Percentiles rank a stretch among this genome's conserved stretches.
phyloP scores from a whole-genome alignment of 2,329 filamentous ascomycete genomes.

The Aspergillus fumigatus region DNA sequence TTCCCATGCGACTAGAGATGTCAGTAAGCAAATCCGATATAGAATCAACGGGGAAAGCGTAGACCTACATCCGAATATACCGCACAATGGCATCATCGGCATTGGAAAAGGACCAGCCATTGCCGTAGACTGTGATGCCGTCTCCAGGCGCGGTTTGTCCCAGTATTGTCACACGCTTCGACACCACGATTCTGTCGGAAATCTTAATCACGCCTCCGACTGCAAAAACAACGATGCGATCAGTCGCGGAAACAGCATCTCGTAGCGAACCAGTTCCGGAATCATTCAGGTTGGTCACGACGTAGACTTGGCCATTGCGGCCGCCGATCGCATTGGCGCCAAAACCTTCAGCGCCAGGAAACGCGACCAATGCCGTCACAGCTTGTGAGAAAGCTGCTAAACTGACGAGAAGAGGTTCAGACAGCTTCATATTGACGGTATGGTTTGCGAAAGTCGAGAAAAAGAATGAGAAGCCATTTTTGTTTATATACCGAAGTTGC shows the following conservation, averaged over 20 bases:
- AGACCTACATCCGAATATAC: slow-evolving; percentile 49
- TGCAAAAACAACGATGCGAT: slow-evolving; percentile 49
- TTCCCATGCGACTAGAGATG: slow-evolving; percentile 25
- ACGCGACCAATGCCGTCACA: slow-evolving; percentile 32
- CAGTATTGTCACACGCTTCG: slow-evolving; percentile 47
- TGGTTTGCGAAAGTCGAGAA: not conserved
- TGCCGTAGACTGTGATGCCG: slow-evolving; percentile 51
- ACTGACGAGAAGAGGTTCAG: not conserved
- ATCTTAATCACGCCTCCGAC: slow-evolving; percentile 50
- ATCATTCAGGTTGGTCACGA: slow-evolving; percentile 48
- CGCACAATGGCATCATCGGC: slow-evolving; percentile 51
- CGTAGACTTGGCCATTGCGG: slow-evolving; percentile 44
- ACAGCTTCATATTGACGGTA: slow-evolving; percentile 5
- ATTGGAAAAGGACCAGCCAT: slow-evolving; percentile 50
- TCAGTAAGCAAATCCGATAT: not conserved
- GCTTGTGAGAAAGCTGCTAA: slow-evolving; percentile 7
- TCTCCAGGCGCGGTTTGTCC: slow-evolving; percentile 50
- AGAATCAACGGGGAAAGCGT: not conserved
- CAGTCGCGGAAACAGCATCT: slow-evolving; percentile 46
- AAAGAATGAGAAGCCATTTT: not conserved
- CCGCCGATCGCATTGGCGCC: slow-evolving; percentile 46
- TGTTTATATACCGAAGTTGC: not conserved
- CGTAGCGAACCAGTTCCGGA: slow-evolving; percentile 47
- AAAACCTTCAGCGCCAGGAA: slow-evolving; percentile 50
- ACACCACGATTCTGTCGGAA: slow-evolving; percentile 43